Conservation (phyloP, 257 asterid genomes). For the Penstemon barbatus region DNA sequence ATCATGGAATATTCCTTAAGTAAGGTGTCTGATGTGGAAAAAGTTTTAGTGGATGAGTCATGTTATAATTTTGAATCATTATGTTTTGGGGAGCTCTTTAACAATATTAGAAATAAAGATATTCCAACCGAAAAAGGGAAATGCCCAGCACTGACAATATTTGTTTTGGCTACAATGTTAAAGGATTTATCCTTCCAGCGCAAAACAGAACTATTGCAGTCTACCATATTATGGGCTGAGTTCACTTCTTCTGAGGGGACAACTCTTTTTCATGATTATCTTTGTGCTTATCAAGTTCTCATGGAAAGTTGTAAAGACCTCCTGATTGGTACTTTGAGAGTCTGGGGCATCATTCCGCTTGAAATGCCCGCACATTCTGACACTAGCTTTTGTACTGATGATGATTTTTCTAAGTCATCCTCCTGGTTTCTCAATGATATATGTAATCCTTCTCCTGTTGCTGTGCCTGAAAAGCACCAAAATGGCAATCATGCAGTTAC, state of each 20-base stretch:
- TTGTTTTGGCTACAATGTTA: constrained; percentile 74
- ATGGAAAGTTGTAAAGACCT: constrained; percentile 64
- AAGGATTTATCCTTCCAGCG: constrained; percentile 64
- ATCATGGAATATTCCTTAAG: constrained; percentile 69
- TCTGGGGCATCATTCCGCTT: constrained; percentile 67
- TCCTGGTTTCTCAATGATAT: constrained; percentile 67
- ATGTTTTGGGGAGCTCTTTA: constrained; percentile 81
- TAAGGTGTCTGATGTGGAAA: constrained; percentile 68
- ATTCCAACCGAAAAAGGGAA: constrained; percentile 42
- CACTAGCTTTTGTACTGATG: constrained; percentile 40
- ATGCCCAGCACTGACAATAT: constrained; percentile 63
- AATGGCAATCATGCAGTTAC: constrained; percentile 32
- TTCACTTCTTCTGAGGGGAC: constrained; percentile 61
- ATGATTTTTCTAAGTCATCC: constrained; percentile 41
- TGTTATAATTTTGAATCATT: constrained; percentile 73
- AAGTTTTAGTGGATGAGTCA: constrained; percentile 44
- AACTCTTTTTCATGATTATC: constrained; percentile 63
- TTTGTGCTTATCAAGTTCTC: constrained; percentile 84
- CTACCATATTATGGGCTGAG: constrained; percentile 62
- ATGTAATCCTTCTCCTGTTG: constrained; percentile 38
- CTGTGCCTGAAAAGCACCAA: constrained; percentile 39
- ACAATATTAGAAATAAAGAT: constrained; percentile 43
- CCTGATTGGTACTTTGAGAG: constrained; percentile 50
- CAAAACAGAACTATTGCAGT: constrained; percentile 57
- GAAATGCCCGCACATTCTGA: constrained; percentile 43